Conservation (phyloP, 495 filamentous ascomycete species). For the Daldinia bambusicola region DNA sequence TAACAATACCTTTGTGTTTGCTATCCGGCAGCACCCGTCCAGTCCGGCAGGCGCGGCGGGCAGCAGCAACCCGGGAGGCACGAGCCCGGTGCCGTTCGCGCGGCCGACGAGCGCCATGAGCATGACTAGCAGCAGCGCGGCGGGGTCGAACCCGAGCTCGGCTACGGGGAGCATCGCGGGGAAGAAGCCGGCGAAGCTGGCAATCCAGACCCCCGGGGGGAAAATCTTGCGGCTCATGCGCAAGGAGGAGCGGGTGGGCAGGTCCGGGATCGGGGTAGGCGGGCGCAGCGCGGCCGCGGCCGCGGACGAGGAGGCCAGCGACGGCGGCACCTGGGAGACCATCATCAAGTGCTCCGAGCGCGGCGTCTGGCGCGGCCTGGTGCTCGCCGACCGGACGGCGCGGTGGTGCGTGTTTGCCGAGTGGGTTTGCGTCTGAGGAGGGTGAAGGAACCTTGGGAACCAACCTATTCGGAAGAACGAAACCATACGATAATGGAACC, state of each 20-base stretch:
- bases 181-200: conserved; percentile 92
- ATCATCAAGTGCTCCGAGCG: conserved; percentile 96
- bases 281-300: conserved; percentile 55
- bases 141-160: conserved; percentile 66
- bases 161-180: conserved; percentile 53
- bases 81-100: conserved; percentile 74
- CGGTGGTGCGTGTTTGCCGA: conserved; percentile 99
- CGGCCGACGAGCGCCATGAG: conserved; percentile 85
- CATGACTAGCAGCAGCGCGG: conserved; percentile 74
- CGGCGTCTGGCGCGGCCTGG: conserved; percentile 90
- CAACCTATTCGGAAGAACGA: too few species aligned
- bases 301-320: conserved; percentile 66
- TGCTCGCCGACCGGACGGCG: conserved; percentile 93
- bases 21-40: conserved; percentile 90
- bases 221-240: conserved; percentile 92
- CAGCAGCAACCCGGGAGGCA: conserved; percentile 60
- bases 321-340: conserved; percentile 93
- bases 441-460: background rate
- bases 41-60: conserved; percentile 57
- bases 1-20: conserved; percentile 98
- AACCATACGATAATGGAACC: background rate
- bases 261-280: conserved; percentile 52
- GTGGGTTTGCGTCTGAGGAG: conserved; percentile 71
- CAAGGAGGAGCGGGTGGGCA: conserved; percentile 78
- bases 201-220: conserved; percentile 93